These are phyloP conservation scores for Suillus subaureus DNA, from an alignment of 768 basidiomycete genomes.

Conservation along the genomic window DNA sequence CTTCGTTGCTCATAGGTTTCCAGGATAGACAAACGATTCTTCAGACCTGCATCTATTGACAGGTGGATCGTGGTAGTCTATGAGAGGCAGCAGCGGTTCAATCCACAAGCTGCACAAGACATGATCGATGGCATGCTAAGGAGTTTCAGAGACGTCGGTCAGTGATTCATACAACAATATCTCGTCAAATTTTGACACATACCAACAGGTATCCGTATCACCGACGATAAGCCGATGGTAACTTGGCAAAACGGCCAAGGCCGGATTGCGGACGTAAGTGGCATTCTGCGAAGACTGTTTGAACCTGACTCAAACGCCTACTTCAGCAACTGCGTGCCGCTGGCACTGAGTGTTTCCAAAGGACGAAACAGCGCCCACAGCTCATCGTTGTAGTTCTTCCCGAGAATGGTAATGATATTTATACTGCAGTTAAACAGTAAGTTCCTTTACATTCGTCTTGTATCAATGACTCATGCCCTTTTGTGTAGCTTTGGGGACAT, in stretches of 20 bases:
- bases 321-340: conserved; percentile 50
- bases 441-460: conserved; percentile 27
- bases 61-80: conserved; percentile 70
- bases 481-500: conserved; percentile 71
- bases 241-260: conserved; percentile 63
- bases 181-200: not conserved
- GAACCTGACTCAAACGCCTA: not conserved
- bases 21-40: conserved; percentile 77
- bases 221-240: conserved; percentile 45
- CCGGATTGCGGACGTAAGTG: conserved; percentile 46
- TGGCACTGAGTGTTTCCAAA: conserved; percentile 48
- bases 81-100: conserved; percentile 63
- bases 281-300: not conserved
- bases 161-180: conserved; percentile 27
- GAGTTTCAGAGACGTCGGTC: conserved; percentile 60
- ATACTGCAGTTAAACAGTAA: conserved; percentile 78
- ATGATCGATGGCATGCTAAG: conserved; percentile 56
- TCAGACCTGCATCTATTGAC: conserved; percentile 50
- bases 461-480: conserved; percentile 12
- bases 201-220: conserved; percentile 59
- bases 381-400: conserved; percentile 73
- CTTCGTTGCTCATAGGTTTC: conserved; percentile 9
- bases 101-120: conserved; percentile 45
- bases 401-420: conserved; percentile 75
- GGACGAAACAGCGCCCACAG: conserved; percentile 46